Evolutionary conservation across 2,329 filamentous ascomycete species (phyloP), one percentile per base, ranked within the genome.

Genomic region (Chrysoporthe austroafricana): DNA sequence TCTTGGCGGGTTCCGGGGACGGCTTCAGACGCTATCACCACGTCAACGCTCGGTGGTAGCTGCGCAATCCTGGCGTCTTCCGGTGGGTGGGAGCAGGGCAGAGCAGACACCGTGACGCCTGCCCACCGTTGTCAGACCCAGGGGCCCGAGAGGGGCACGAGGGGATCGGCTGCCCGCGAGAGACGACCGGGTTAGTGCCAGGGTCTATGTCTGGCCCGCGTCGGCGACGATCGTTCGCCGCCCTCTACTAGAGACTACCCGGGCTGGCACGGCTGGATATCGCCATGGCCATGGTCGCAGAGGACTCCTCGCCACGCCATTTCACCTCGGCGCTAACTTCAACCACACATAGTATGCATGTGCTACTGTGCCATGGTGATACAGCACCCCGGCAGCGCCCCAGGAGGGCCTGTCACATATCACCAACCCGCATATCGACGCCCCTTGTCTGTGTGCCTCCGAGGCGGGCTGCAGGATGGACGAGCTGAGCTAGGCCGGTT

Each of bases 401-500:
- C 6, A 39, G 36, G 36, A 39, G 36, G 36, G 9, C 36, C 9
- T 39, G 36, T 39, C 13, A 54, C 26, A 54, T n/a, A 16, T 16
- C 14, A 26, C 50, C 26, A 54, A 54, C 52, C 58, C 64, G 26
- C 58, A 39, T 58, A 46, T 39, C 16, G 16, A 34, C 21, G 26
- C 36, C 36, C 64, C 26, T 36, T 66, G 54, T 57, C 32, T 5
- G 26, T 36, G 14, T 21, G n/a, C 11, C 48, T 26, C 21, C 6
- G 14, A 50, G 14, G 48, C 26, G 50, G 36, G 36, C 36, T 39
- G 50, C 26, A 32, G 21, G 50, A 54, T 34, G 21, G 7, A 32
- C 48, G 34, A 57, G 36, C 6, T 39, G 36, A 39, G 36, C 64
- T 66, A 66, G 58, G 64, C 58, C 64, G 16, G 57, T 62, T 66